Percentiles rank a stretch among this genome's conserved stretches.
These are phyloP conservation scores for Rostrohypoxylon terebratum DNA, from an alignment of 495 filamentous ascomycete genomes.

Conservation along the genomic window DNA sequence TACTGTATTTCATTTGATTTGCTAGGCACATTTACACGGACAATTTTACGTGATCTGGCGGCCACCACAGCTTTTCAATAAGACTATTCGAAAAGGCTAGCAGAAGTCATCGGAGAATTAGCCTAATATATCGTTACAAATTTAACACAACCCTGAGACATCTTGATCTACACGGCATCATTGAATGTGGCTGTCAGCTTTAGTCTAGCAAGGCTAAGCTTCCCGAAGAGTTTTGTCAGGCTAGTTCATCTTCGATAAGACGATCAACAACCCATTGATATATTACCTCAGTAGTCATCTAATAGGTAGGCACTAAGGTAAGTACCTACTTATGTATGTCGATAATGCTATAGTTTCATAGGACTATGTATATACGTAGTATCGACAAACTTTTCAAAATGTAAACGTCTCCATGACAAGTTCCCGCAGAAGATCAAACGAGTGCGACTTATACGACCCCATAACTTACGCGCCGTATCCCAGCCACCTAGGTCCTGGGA, in stretches of 20 bases:
- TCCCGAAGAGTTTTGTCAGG: not conserved
- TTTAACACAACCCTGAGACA: not conserved
- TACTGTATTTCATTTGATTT: not conserved
- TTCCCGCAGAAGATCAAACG: not conserved
- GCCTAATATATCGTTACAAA: not conserved
- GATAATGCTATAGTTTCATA: not conserved
- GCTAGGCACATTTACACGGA: not conserved
- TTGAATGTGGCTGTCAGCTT: not conserved
- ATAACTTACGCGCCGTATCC: no score
- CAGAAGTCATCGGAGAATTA: not conserved
- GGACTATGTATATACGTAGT: not conserved
- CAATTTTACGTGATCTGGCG: not conserved
- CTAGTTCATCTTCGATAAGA: not conserved
- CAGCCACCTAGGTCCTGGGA: no score
- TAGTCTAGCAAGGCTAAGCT: not conserved
- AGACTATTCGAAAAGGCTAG: not conserved
- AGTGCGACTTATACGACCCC: no score
- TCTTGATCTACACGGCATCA: not conserved
- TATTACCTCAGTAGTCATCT: not conserved
- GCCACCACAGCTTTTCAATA: not conserved
- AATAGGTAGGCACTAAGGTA: not conserved
- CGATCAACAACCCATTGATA: not conserved
- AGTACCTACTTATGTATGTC: not conserved
- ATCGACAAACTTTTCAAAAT: not conserved
- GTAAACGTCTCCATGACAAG: not conserved